Evolutionary conservation across 768 basidiomycete genomes (phyloP), one percentile per base, ranked within the genome.

Genomic region (Tulasnella sp.): DNA sequence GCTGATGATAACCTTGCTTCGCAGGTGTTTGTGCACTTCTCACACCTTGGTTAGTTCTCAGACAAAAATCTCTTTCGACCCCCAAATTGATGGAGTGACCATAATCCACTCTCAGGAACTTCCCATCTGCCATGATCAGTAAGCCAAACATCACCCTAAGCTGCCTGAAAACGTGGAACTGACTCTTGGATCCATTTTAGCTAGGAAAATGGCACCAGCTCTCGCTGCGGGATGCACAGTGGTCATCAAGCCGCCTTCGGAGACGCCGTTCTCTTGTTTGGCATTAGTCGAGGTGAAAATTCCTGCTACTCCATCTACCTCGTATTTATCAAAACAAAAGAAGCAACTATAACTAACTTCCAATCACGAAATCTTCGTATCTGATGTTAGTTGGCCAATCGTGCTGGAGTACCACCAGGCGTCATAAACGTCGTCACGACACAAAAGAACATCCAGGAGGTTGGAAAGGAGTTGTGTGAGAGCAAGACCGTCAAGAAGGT

Each of bases 211-310:
- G 15, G 89, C 82, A 25, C 81, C 90, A 27, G 91, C 89, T 22
- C 78, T 98, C 15, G 94, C 93, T 1, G 92, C 92, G 15, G 96
- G 96, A n/a, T 97, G 94, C 69, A 96, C 94, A 0, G 78, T 84
- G 0, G 92, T 99, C 49, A 83, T 97, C 70, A 98, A 98, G 66
- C 93, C 93, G 1, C 85, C 96, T 0, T 80, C 91, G 0, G 96
- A 99, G 71, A 91, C 96, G 0, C 96, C 96, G 1, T 96, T 90
- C 73, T 91, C 90, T 29, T 82, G 84, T 8, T 79, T 98, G 10
- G 96, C 94, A 3, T 76, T 97, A 21, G 84, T 82, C n/a, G 93
- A 96, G 75, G 90, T 88, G 66, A n/a, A n/a, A n/a, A n/a, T n/a
- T n/a, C n/a, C n/a, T n/a, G n/a, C n/a, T n/a, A n/a, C n/a, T n/a